Evolutionary conservation across 768 basidiomycete species (phyloP).

Genomic region (Boletus reticulatus): DNA sequence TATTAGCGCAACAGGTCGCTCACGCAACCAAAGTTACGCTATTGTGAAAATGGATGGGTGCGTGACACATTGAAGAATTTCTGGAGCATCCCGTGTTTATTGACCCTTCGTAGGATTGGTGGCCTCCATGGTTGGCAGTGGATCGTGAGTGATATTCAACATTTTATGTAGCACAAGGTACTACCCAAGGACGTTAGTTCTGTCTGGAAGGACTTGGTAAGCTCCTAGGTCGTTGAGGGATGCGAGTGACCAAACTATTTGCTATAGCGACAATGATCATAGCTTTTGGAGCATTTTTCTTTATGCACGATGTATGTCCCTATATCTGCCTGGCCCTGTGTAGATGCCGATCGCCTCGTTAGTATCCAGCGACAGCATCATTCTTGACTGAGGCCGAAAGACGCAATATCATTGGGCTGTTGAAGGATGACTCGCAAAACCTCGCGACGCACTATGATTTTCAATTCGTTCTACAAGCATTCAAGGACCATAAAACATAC

Average conservation of each 20-base stretch:
- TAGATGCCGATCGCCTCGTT: background rate
- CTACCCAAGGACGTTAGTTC: constrained; percentile 22
- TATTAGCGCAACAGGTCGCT: background rate
- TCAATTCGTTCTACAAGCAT: background rate
- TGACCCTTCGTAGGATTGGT: constrained; percentile 14
- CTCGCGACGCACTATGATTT: background rate
- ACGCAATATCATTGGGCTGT: background rate
- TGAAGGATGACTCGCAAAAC: background rate
- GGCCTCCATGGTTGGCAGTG: constrained; percentile 38
- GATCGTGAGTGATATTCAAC: constrained; percentile 31
- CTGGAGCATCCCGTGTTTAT: background rate
- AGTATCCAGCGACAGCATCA: background rate
- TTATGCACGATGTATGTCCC: background rate
- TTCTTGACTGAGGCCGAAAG: background rate
- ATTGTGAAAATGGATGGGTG: constrained; percentile 35
- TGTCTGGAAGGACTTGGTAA: constrained; percentile 31
- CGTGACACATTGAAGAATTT: constrained; percentile 17
- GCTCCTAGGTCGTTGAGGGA: background rate
- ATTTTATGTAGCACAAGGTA: background rate
- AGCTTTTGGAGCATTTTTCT: background rate
- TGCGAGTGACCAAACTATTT: background rate
- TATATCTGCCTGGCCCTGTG: background rate
- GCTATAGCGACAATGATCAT: background rate
- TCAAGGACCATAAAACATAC: too few relatives aligned
- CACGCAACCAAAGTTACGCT: constrained; percentile 28